These are phyloP conservation scores for Albugo candida DNA, from an alignment of 352 stramenopile species.

Conservation along the genomic window DNA sequence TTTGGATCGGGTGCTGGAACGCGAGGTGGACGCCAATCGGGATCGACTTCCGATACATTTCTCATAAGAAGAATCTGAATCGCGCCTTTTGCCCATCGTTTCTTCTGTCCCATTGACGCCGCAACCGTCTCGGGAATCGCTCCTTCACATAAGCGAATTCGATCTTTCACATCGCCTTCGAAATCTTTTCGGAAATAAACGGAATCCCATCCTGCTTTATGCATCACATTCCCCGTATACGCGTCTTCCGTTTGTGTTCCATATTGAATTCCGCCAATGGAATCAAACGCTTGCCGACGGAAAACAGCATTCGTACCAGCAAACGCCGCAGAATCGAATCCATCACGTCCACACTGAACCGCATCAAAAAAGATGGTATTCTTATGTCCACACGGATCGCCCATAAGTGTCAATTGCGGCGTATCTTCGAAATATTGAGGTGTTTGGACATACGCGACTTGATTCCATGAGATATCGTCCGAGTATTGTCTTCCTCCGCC, in stretches of 20 bases:
- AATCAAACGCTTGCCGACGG: conserved; percentile 10
- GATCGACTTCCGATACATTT: conserved; percentile 6
- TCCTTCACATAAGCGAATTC: conserved; percentile 6
- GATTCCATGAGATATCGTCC: conserved; percentile 8
- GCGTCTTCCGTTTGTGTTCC: conserved; percentile 13
- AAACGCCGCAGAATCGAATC: conserved; percentile 6
- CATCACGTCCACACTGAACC: conserved; percentile 7
- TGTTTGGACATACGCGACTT: conserved; percentile 7
- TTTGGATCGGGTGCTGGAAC: conserved; percentile 5
- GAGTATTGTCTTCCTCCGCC: conserved; percentile 6
- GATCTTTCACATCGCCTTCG: conserved; percentile 5
- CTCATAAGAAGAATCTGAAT: conserved; percentile 8
- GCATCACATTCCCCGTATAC: conserved; percentile 7
- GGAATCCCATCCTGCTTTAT: conserved; percentile 6
- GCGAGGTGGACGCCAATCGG: conserved; percentile 4
- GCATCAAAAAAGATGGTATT: conserved; percentile 9
- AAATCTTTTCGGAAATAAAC: conserved; percentile 8
- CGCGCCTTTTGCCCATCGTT: conserved; percentile 6
- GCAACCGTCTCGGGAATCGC: conserved; percentile 5
- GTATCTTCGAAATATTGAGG: conserved; percentile 8
- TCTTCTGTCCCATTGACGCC: conserved; percentile 4
- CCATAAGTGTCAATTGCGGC: conserved; percentile 7
- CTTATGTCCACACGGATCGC: conserved; percentile 7
- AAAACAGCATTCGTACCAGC: conserved; percentile 12
- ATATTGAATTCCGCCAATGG: conserved; percentile 10